phyloP scores from a whole-genome alignment of 2,329 filamentous ascomycete genomes.

The Clonostachys rhizophaga region DNA sequence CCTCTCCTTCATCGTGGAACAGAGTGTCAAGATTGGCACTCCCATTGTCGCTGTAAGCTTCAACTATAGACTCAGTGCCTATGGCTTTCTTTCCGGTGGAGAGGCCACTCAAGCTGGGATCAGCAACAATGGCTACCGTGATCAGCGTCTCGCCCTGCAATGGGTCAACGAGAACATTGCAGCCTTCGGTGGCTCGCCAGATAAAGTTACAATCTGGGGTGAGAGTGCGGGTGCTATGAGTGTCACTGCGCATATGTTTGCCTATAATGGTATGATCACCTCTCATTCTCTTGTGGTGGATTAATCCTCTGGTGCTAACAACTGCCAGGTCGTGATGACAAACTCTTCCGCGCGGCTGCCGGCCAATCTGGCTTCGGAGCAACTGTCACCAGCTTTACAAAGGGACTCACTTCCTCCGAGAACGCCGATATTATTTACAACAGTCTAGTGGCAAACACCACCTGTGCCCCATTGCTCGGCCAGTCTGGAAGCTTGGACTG shows the following conservation, averaged over 20 bases:
- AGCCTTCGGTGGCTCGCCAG: constrained; percentile 47
- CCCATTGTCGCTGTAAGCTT: constrained; percentile 36
- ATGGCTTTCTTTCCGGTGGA: constrained; percentile 38
- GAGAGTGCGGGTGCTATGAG: constrained; percentile 41
- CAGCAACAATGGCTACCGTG: constrained; percentile 48
- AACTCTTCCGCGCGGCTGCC: no score
- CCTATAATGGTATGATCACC: no score
- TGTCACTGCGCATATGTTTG: no score
- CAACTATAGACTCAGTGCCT: constrained; percentile 31
- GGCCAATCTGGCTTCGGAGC: no score
- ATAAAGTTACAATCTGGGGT: constrained; percentile 47
- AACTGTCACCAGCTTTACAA: no score
- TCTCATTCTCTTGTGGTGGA: no score
- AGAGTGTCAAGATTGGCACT: constrained; percentile 16
- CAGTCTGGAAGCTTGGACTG: constrained; percentile 8
- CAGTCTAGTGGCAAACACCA: no score
- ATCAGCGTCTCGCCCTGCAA: constrained; percentile 44
- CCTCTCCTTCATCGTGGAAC: constrained; percentile 31
- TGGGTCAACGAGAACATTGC: constrained; percentile 49
- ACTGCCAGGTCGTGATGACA: no score
- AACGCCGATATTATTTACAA: no score
- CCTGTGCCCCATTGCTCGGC: no score
- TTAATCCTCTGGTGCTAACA: no score
- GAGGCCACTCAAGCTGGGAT: constrained; percentile 24
- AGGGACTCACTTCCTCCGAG: no score